Evolutionary conservation across 1,284 basidiomycete species (phyloP).

Genomic region (Trichosporon ovoides): DNA sequence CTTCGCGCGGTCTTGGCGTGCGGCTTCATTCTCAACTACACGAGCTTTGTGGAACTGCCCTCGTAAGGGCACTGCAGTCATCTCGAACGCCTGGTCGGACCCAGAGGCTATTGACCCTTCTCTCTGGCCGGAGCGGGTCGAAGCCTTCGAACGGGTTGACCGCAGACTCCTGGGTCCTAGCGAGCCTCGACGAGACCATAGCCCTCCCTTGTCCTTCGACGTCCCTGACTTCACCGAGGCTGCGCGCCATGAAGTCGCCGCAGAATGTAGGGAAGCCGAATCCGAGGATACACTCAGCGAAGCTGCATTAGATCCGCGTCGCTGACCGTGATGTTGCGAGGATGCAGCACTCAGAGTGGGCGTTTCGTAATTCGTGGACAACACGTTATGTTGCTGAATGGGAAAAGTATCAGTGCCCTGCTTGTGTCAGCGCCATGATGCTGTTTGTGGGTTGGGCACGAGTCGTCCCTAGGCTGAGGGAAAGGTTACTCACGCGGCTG

Average conservation of each 20-base stretch:
- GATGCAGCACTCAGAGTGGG: neutral
- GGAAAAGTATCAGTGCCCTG: neutral
- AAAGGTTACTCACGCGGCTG: neutral
- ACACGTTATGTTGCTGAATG: neutral
- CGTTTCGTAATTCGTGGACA: neutral
- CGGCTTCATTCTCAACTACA: slow-evolving; percentile 12
- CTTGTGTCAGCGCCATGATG: neutral
- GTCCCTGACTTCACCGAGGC: neutral
- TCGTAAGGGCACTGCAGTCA: slow-evolving; percentile 12
- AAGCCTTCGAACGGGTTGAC: slow-evolving; percentile 6
- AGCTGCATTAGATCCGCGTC: neutral
- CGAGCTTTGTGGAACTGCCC: slow-evolving; percentile 10
- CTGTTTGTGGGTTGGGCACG: neutral
- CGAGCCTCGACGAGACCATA: neutral
- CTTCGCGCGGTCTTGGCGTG: slow-evolving; percentile 20
- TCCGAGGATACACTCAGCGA: neutral
- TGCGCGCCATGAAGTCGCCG: neutral
- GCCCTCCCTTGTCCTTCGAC: neutral
- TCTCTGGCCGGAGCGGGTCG: neutral
- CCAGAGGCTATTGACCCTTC: neutral
- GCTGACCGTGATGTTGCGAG: neutral
- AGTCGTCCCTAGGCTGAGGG: neutral
- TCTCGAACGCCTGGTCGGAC: slow-evolving; percentile 13
- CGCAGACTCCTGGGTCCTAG: slow-evolving; percentile 11
- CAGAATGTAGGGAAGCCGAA: neutral